Base-by-base conservation (phyloP, 2,329 filamentous ascomycete species). In the Diaporthe ampelina region DNA sequence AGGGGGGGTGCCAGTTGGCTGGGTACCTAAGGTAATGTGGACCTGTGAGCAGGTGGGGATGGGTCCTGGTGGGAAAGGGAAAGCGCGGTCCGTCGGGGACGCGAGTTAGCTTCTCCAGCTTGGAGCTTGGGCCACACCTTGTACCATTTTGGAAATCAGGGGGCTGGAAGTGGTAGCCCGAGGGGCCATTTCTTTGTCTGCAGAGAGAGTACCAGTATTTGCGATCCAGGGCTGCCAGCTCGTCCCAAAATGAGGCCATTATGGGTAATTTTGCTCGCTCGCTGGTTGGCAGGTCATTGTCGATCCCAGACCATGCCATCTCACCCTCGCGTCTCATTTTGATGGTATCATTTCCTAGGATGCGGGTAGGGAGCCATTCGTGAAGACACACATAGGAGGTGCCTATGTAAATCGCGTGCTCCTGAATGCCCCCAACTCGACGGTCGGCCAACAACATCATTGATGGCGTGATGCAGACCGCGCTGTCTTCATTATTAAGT, bases 91-190 rank as follows among this genome's bases (percentile, higher is more conserved):
- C 29, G 11, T n/a, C 29, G 24, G 37, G 24, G 59, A 48, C 59
- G 11, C 15, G 58, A 58, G 54, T n/a, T 56, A 40, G 35, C 68
- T 50, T 37, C 7, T 24, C 26, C 37, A 70, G 56, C 57, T 50
- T 45, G 29, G 67, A 74, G 68, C 73, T 74, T 74, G 68, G 73
- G 72, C 72, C 57, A 71, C 54, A 37, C 26, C 40, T 58, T 71
- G 69, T 69, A 57, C 52, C 21, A 8, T 58, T 50, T 29, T 24
- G 32, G 52, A 73, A 74, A 71, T 58, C 37, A 54, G 35, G 40
- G 65, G 72, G 72, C 72, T 74, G 48, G 72, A 67, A 9, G 26
- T 35, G 61, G 45, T 29, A 35, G 45, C 13, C 29, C 32, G 29
- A 52, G 29, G 29, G 45, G 13, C 21, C 6, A 10, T 26, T 67